Evolutionary conservation across 257 asterid genomes (phyloP), one percentile per base, ranked within the genome.

Genomic region (Craterostigma plantagineum): DNA sequence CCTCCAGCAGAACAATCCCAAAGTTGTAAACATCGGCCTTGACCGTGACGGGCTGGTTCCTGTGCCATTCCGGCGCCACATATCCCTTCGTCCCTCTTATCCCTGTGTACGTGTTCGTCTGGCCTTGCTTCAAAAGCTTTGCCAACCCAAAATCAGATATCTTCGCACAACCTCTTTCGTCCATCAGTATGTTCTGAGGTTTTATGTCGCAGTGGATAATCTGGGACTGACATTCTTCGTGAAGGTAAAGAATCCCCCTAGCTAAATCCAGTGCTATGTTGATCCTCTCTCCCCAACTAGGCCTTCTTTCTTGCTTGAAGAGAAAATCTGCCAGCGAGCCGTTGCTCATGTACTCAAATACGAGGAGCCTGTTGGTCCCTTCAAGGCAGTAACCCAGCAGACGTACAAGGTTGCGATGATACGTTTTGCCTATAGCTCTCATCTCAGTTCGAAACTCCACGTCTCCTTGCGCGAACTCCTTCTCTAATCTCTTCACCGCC

Each of bases 201-300:
- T 78, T 71, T 33, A 74, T 75, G 11, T 78, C 79, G 4, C 81
- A 71, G 8, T 78, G 92, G 36, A 78, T 73, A 16, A 71, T 77
- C 14, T 66, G 78, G 0, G 64, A 56, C 18, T 70, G 67, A 8
- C 84, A 77, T 18, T 77, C 77, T 14, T 77, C 71, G 2, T 77
- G 91, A 46, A 77, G 48, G 52, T 77, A 77, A 16, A 63, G 57
- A 35, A 77, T 61, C 3, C 83, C 77, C 47, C 70, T 62, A 0
- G 76, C 70, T 35, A 77, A 55, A 30, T 67, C 80, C 8, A 39
- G 33, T 5, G 75, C 66, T 0, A 72, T 33, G 34, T 37, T 35
- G 23, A 56, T 35, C n/a, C 79, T 54, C 14, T 64, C 57, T 7
- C 60, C 64, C 77, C 79, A 72, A 1, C 40, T 18, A 0, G 60